Evolutionary conservation across 371 early-diverging fungal species (phyloP).

Genomic region (Mucor irregularis): DNA sequence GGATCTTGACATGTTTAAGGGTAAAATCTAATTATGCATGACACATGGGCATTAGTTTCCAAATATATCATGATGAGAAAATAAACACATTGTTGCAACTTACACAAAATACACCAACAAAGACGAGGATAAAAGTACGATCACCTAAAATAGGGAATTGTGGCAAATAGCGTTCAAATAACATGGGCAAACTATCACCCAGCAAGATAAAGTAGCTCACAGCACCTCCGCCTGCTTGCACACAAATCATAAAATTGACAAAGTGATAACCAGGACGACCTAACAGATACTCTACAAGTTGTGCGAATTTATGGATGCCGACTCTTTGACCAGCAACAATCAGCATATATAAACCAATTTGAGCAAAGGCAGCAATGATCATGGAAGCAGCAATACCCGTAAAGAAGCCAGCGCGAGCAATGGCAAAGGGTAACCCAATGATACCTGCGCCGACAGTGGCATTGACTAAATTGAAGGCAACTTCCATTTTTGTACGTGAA

Average conservation of each 20-base stretch:
- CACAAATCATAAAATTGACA: conserved; percentile 51
- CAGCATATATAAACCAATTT: conserved; percentile 54
- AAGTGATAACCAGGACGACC: conserved; percentile 54
- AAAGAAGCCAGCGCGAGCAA: conserved; percentile 55
- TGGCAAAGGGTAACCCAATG: conserved; percentile 52
- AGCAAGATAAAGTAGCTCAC: conserved; percentile 58
- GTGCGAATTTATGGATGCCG: conserved; percentile 53
- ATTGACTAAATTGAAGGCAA: conserved; percentile 60
- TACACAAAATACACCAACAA: conserved; percentile 43
- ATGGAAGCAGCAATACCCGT: conserved; percentile 50
- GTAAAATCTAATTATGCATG: conserved; percentile 45
- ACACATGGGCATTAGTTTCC: too few relatives aligned
- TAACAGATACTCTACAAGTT: conserved; percentile 55
- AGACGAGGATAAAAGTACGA: conserved; percentile 43
- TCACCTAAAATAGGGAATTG: conserved; percentile 31
- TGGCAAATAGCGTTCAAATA: conserved; percentile 46
- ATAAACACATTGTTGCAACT: conserved; percentile 1
- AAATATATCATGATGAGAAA: neutral
- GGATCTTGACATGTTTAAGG: conserved; percentile 54
- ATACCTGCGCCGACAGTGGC: conserved; percentile 63
- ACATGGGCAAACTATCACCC: conserved; percentile 58
- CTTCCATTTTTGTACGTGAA: conserved; percentile 34
- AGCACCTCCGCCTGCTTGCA: conserved; percentile 51
- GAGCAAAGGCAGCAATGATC: conserved; percentile 49
- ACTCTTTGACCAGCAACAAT: conserved; percentile 53